These are phyloP conservation scores for Maudiozyma pseudohumilis DNA, from an alignment of 805 yeast genomes.

Conservation along the genomic window DNA sequence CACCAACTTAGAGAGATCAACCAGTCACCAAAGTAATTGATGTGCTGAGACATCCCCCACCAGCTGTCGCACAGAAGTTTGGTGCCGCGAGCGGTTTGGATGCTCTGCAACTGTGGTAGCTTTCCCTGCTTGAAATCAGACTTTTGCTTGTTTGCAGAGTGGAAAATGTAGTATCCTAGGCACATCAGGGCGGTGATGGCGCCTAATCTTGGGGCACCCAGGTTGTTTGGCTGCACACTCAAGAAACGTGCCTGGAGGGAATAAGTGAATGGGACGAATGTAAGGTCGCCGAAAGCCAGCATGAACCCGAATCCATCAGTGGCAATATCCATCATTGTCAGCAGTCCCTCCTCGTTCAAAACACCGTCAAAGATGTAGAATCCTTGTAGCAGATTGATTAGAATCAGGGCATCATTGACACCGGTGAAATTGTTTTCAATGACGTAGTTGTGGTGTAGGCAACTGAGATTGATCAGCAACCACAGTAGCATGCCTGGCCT, in stretches of 20 bases:
- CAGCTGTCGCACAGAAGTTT: constrained; percentile 81
- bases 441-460: constrained; percentile 72
- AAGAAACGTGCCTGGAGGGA: constrained; percentile 77
- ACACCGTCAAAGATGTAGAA: constrained; percentile 89
- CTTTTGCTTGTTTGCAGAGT: constrained; percentile 76
- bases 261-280: constrained; percentile 88
- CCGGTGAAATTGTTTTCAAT: constrained; percentile 33
- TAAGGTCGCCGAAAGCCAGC: constrained; percentile 90
- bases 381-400: constrained; percentile 62
- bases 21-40: constrained; percentile 95
- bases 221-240: constrained; percentile 46
- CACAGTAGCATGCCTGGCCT: constrained; percentile 90
- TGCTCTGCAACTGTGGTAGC: constrained; percentile 55
- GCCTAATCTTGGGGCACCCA: constrained; percentile 17
- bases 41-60: constrained; percentile 93
- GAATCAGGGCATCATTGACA: constrained; percentile 59
- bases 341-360: constrained; percentile 76
- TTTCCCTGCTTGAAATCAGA: constrained; percentile 73
- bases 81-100: constrained; percentile 68
- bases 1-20: constrained; percentile 87
- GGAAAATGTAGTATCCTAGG: constrained; percentile 73
- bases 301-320: constrained; percentile 97
- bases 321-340: constrained; percentile 92
- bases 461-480: constrained; percentile 67
- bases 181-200: constrained; percentile 40